These are phyloP conservation scores for Neospora caninum DNA, from an alignment of 169 alveolate genomes.

Conservation along the genomic window DNA sequence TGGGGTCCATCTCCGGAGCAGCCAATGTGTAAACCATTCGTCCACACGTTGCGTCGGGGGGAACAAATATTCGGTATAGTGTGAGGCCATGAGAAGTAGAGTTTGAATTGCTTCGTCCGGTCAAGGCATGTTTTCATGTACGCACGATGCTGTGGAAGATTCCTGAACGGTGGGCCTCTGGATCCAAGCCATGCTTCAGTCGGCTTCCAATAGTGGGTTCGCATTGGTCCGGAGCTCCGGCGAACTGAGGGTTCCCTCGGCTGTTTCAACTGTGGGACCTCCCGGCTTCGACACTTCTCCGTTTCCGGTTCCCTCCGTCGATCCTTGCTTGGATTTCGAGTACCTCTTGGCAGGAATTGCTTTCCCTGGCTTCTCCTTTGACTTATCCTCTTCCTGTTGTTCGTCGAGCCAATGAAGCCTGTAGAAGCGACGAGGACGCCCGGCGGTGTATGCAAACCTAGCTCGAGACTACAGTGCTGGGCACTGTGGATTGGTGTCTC, in stretches of 20 bases:
- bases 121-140: no score
- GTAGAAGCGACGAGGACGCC: background rate
- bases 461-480: no score
- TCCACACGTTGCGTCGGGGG: no score
- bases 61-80: no score
- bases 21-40: no score
- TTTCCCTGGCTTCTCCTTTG: background rate
- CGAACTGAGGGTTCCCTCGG: background rate
- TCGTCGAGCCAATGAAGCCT: conserved; percentile 29
- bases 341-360: background rate
- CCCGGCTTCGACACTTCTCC: conserved; percentile 5
- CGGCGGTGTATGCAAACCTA: no score
- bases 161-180: no score
- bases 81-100: no score
- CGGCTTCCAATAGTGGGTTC: background rate
- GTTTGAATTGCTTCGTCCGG: no score
- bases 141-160: no score
- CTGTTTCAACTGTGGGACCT: background rate
- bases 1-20: no score
- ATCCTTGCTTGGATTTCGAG: conserved; percentile 14
- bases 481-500: no score
- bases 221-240: conserved; percentile 15
- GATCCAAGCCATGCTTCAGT: background rate
- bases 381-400: conserved; percentile 15
- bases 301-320: background rate